Conservation (phyloP, 2,329 filamentous ascomycete genomes). For the Colletotrichum chrysophilum region DNA sequence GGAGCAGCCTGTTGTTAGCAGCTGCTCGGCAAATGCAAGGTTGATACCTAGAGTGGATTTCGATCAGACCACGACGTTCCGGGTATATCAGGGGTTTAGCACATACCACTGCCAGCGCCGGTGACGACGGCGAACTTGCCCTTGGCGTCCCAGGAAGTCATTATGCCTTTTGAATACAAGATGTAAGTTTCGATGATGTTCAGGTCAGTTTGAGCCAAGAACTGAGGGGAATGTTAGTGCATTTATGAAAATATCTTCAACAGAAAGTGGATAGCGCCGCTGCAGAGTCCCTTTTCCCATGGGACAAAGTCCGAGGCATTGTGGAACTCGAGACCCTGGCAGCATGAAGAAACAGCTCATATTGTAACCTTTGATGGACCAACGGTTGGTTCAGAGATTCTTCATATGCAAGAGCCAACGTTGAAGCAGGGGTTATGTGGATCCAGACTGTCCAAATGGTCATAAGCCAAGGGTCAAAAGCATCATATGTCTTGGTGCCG, state of each 20-base stretch:
- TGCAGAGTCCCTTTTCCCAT: neutral
- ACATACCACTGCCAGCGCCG: neutral
- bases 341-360: neutral
- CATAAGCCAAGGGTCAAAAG: neutral
- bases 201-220: neutral
- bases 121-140: neutral
- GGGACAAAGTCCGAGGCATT: neutral
- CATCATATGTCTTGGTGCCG: neutral
- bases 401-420: neutral
- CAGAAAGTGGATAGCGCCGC: neutral
- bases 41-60: conserved; percentile 25
- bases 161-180: neutral
- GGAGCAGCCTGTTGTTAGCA: conserved; percentile 28
- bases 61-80: neutral
- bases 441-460: neutral
- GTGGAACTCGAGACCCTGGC: neutral
- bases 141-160: neutral
- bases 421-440: neutral
- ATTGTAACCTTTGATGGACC: neutral
- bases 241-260: neutral
- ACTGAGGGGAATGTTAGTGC: neutral
- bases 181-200: neutral
- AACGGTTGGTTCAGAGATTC: neutral
- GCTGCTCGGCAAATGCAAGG: conserved; percentile 24
- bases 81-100: neutral